Evolutionary conservation across 495 filamentous ascomycete species (phyloP), one percentile per base, ranked within the genome.

Genomic region (Hypomontagnella submonticulosa): DNA sequence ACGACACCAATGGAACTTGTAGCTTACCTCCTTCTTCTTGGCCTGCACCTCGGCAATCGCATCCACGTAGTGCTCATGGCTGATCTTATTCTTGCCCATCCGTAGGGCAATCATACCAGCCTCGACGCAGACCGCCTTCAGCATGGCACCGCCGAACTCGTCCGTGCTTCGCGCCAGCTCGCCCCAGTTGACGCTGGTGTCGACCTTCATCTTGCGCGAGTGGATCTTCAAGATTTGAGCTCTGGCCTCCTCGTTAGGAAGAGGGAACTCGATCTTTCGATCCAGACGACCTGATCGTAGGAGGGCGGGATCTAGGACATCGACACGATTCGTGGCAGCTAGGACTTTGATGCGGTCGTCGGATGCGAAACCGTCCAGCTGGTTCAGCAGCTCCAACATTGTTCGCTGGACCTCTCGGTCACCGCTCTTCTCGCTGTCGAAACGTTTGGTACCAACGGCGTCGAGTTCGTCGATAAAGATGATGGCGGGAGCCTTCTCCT

Each of bases 391-490:
- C 74, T 99, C 95, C 79, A 99, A 81, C 95, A 99, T 99, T 47
- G 95, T 99, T 76, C 95, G 86, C 81, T 99, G 95, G 52, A 99
- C 95, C 82, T 99, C 95, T 75, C 95, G 86, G 75, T 99, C 95
- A 78, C 95, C 95, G 60, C 89, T 92, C 84, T 99, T 99, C 77
- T 98, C 96, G 69, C 91, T 95, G 77, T 99, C 95, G 82, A 99
- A 99, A 71, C 95, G 95, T 79, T 99, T 99, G 23, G 95, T 99
- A 49, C 95, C 95, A 4, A 99, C 88, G 61, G 95, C 95, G 75
- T 99, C 95, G 53, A 99, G 82, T 80, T 99, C 95, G 80, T 99
- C 95, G 73, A 99, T 99, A 85, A 99, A 99, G 77, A 99, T 99
- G 76, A 99, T 99, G 27, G 95, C 90, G 3, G 95, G 95, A 0